These are phyloP conservation scores for Solanum sejunctum DNA, from an alignment of 257 asterid species.

Conservation along the genomic window DNA sequence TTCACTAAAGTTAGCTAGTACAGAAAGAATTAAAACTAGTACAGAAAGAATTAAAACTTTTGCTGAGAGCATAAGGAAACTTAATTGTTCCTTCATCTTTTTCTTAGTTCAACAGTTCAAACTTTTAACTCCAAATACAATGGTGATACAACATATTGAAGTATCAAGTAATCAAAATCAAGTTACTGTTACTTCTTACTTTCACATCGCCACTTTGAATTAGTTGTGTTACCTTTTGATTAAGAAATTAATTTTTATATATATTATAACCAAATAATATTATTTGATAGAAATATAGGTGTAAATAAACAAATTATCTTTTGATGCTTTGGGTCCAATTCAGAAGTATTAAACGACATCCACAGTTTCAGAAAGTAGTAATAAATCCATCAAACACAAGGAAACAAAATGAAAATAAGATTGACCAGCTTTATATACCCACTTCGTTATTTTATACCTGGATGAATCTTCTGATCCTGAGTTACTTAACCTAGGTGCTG, in stretches of 20 bases:
- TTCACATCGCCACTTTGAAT: no score
- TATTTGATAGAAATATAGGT: no score
- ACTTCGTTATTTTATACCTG: constrained; percentile 18
- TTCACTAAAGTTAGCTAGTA: background rate
- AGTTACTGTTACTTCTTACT: no score
- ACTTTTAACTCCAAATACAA: background rate
- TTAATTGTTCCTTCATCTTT: background rate
- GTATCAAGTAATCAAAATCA: background rate
- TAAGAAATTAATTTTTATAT: no score
- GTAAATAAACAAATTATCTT: background rate
- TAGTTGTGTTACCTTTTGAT: no score
- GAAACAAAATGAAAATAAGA: background rate
- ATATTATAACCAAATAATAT: no score
- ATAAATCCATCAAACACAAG: background rate
- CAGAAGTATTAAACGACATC: background rate
- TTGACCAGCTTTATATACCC: background rate
- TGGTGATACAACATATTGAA: background rate
- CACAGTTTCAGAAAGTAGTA: background rate
- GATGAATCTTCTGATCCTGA: constrained; percentile 16
- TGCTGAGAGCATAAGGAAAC: background rate
- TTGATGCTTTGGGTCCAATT: background rate
- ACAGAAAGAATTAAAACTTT: background rate
- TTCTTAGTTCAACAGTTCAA: background rate
- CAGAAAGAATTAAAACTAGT: background rate
- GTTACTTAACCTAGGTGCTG: constrained; percentile 3